A percentile compares a stretch with the other conserved stretches of the same genome.
Evolutionary conservation across 1,284 basidiomycete genomes (phyloP).

Genomic region (Cutaneotrichosporon sp.): DNA sequence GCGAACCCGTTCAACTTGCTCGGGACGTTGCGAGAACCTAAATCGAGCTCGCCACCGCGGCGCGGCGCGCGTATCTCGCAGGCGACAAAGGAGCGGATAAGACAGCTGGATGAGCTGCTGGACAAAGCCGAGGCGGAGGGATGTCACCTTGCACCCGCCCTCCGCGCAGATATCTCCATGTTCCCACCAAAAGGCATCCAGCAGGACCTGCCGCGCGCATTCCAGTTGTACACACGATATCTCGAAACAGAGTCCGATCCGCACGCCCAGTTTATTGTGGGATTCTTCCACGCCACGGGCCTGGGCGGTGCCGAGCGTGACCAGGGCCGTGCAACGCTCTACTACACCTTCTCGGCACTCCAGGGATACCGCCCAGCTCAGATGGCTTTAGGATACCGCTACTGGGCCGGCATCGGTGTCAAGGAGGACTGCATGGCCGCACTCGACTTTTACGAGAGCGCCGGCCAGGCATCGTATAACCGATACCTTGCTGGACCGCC

Average conservation of each 20-base stretch:
- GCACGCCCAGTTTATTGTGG: conserved; percentile 74
- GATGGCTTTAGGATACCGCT: conserved; percentile 89
- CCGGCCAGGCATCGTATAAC: conserved; percentile 75
- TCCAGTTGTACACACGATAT: conserved; percentile 10
- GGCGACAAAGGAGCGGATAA: conserved; percentile 48
- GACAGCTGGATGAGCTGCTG: conserved; percentile 69
- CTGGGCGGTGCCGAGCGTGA: conserved; percentile 58
- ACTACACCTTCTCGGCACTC: conserved; percentile 89
- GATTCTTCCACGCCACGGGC: conserved; percentile 81
- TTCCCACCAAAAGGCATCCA: conserved; percentile 41
- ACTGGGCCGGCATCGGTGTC: conserved; percentile 90
- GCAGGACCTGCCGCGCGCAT: conserved; percentile 36
- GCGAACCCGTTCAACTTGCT: conserved; percentile 32
- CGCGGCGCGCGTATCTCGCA: conserved; percentile 12
- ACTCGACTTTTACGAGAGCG: conserved; percentile 77
- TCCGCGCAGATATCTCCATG: conserved; percentile 65
- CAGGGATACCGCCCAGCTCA: conserved; percentile 79
- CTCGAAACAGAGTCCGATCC: conserved; percentile 56
- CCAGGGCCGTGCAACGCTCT: conserved; percentile 63
- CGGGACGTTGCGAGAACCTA: conserved; percentile 5
- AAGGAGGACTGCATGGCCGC: conserved; percentile 76
- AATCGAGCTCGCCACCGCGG: background rate
- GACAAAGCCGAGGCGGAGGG: conserved; percentile 73
- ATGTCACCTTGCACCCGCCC: conserved; percentile 66
- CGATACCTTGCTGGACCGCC: conserved; percentile 79